Base-by-base conservation (phyloP, 768 basidiomycete genomes). In the Boletus rubescentipes region DNA sequence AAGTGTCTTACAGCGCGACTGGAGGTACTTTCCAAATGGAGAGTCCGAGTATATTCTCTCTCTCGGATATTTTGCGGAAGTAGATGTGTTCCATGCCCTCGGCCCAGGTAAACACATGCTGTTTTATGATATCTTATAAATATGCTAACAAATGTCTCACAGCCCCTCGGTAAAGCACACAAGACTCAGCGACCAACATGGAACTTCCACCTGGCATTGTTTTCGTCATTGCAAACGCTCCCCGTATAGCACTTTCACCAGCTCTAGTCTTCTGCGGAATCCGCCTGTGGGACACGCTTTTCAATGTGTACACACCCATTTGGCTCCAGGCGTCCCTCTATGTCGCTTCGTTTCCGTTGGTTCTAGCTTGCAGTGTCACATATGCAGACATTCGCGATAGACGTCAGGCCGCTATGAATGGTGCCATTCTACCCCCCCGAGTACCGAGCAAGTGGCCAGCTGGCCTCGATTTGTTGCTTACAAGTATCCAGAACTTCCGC, bases 401-500 rank as follows among this genome's bases (percentile, higher is more conserved):
- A 23, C 61, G 51, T 2, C 54, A 55, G 16, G 63, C 63, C 38
- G 49, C 42, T 5, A 21, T 44, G 15, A 54, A 51, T 31, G 71
- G 72, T 8, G 74, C 74, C 6, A 53, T 68, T 16, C 44, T 72
- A 14, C 65, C 75, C 5, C 76, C 75, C 6, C 50, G 21, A 21
- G 68, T 75, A 18, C 51, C 61, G 3, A 72, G 68, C 51, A 67
- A 57, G 37, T 72, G 68, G 72, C 72, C 73, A 4, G 73, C 72
- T 26, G 72, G 73, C 32, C 34, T 79, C 7, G 73, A 75, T 37
- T 40, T 72, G 16, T 51, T 77, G 1, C 26, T 59, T 15, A 49
- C 49, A 5, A 57, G 55, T 16, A 0, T 73, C n/a, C 52, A 52
- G 14, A 66, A 65, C 36, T 60, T 67, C 32, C 60, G 61, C 5